phyloP scores from a whole-genome alignment of 805 yeast species.

The Yarrowia yakushimensis region DNA sequence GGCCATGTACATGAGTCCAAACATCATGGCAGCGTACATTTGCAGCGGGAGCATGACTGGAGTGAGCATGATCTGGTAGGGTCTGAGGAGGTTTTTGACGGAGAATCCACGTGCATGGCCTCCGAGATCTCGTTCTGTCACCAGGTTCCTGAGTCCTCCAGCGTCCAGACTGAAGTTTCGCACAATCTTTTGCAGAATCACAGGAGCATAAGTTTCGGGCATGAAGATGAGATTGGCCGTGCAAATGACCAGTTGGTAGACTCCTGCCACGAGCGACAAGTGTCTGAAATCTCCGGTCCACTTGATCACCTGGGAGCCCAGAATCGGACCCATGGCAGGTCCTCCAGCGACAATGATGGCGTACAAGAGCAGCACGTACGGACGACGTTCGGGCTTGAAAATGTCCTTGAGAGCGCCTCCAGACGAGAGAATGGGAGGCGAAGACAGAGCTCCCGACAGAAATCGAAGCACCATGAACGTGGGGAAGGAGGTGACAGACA shows the following conservation, averaged over 20 bases:
- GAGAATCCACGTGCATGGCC: conserved; percentile 1
- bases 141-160: background rate
- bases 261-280: conserved; percentile 21
- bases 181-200: conserved; percentile 21
- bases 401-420: conserved; percentile 29
- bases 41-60: conserved; percentile 23
- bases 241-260: conserved; percentile 13
- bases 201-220: conserved; percentile 26
- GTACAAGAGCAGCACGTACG: conserved; percentile 26
- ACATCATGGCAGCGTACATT: conserved; percentile 25
- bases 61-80: conserved; percentile 27
- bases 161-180: conserved; percentile 19
- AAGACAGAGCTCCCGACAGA: conserved; percentile 26
- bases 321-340: conserved; percentile 28
- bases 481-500: conserved; percentile 5
- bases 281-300: conserved; percentile 13
- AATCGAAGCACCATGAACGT: conserved; percentile 25
- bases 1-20: conserved; percentile 28
- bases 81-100: conserved; percentile 24
- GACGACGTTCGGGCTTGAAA: conserved; percentile 25
- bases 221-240: conserved; percentile 8
- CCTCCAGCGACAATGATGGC: conserved; percentile 29
- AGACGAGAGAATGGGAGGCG: conserved; percentile 27
- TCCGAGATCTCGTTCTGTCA: background rate
- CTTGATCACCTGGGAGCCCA: conserved; percentile 25